Evolutionary conservation across 805 yeast genomes (phyloP).

Genomic region (Yarrowia deformans): DNA sequence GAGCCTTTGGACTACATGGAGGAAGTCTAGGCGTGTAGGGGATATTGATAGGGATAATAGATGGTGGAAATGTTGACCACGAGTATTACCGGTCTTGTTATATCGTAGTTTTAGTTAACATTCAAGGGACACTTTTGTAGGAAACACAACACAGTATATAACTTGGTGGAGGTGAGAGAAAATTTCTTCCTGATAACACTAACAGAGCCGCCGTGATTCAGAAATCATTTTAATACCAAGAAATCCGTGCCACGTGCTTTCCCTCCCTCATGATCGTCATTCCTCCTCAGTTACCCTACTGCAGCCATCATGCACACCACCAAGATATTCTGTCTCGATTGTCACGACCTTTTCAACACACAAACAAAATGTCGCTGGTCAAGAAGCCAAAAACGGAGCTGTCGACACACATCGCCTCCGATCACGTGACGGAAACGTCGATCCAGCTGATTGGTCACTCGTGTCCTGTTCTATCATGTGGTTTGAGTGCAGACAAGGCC

Average conservation of each 20-base stretch:
- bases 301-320: conserved; percentile 26
- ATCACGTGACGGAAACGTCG: conserved; percentile 19
- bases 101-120: too few relatives aligned
- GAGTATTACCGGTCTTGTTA: too few relatives aligned
- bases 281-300: conserved; percentile 1
- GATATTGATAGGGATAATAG: neutral
- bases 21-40: conserved; percentile 3
- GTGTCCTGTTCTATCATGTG: conserved; percentile 21
- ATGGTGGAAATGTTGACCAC: neutral
- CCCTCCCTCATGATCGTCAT: neutral
- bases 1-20: conserved; percentile 36
- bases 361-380: conserved; percentile 29
- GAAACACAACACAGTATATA: too few relatives aligned
- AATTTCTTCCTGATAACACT: too few relatives aligned
- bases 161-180: too few relatives aligned
- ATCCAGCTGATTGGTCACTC: conserved; percentile 20
- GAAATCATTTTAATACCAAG: neutral
- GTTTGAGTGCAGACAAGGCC: conserved; percentile 4
- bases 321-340: conserved; percentile 13
- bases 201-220: neutral
- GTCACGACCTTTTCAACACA: neutral
- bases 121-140: too few relatives aligned
- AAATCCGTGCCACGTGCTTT: neutral
- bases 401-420: conserved; percentile 12
- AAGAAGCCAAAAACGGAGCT: conserved; percentile 33